Evolutionary conservation across 1,139 yeast genomes (phyloP).

Genomic region (Diutina siamensis): DNA sequence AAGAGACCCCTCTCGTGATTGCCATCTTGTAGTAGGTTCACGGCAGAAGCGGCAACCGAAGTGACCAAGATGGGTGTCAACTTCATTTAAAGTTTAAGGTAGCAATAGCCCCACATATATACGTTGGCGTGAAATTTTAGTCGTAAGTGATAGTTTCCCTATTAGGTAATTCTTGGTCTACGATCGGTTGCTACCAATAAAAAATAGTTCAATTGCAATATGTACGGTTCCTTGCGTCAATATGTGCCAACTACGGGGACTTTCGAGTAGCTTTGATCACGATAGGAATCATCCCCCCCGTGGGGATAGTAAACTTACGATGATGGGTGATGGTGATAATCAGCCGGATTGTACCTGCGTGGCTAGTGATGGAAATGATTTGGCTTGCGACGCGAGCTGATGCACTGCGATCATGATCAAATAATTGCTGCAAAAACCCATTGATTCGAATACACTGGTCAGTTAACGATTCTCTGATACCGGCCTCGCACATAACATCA

Average conservation of each 20-base stretch:
- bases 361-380: constrained; percentile 40
- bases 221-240: too few species aligned
- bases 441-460: constrained; percentile 42
- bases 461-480: constrained; percentile 29
- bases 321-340: constrained; percentile 42
- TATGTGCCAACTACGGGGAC: too few species aligned
- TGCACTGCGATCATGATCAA: constrained; percentile 24
- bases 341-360: constrained; percentile 50
- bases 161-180: too few species aligned
- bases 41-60: background rate
- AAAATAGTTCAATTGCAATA: too few species aligned
- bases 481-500: constrained; percentile 32
- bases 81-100: too few species aligned
- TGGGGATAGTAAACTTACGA: constrained; percentile 41
- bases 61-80: background rate
- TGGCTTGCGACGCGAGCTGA: constrained; percentile 9
- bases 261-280: constrained; percentile 25
- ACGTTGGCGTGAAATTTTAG: too few species aligned
- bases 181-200: too few species aligned
- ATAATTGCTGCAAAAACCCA: constrained; percentile 37
- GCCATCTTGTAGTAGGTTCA: background rate
- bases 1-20: background rate
- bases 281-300: constrained; percentile 61
- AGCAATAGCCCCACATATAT: too few species aligned
- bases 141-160: too few species aligned